Percentiles rank a stretch among this genome's conserved stretches.
Conservation (phyloP, 2,329 filamentous ascomycete species). For the Clonostachys rhizophaga region DNA sequence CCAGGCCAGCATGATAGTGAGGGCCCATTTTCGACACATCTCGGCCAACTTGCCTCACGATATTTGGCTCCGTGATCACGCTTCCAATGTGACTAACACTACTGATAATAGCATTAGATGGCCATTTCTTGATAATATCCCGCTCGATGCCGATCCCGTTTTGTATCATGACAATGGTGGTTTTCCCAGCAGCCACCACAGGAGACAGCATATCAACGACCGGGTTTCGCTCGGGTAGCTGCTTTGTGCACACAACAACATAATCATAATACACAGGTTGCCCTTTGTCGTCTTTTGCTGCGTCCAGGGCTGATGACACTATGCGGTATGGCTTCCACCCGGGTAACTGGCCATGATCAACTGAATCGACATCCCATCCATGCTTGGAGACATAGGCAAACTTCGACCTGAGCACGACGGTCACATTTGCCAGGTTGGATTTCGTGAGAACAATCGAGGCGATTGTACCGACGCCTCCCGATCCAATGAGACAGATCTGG, state of each 20-base stretch:
- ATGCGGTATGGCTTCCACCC: conserved; percentile 3
- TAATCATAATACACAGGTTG: not conserved
- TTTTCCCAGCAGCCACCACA: not conserved
- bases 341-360: conserved; percentile 23
- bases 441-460: conserved; percentile 48
- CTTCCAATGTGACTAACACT: conserved; percentile 1
- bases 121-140: not conserved
- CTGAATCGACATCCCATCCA: conserved; percentile 49
- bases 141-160: not conserved
- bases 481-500: conserved; percentile 34
- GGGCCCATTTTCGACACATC: conserved; percentile 3
- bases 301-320: conserved; percentile 1
- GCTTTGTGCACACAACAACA: conserved; percentile 1
- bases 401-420: conserved; percentile 52
- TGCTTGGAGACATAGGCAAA: conserved; percentile 36
- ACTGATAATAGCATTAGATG: not conserved
- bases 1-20: conserved; percentile 3
- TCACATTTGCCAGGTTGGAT: conserved; percentile 43
- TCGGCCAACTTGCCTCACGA: not conserved
- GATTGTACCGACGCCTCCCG: conserved; percentile 52
- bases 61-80: not conserved
- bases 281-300: not conserved
- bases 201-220: not conserved
- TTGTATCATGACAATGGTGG: not conserved
- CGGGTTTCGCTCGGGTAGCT: not conserved